Conservation (phyloP, 768 basidiomycete genomes). For the Candolleomyces efflorescens region DNA sequence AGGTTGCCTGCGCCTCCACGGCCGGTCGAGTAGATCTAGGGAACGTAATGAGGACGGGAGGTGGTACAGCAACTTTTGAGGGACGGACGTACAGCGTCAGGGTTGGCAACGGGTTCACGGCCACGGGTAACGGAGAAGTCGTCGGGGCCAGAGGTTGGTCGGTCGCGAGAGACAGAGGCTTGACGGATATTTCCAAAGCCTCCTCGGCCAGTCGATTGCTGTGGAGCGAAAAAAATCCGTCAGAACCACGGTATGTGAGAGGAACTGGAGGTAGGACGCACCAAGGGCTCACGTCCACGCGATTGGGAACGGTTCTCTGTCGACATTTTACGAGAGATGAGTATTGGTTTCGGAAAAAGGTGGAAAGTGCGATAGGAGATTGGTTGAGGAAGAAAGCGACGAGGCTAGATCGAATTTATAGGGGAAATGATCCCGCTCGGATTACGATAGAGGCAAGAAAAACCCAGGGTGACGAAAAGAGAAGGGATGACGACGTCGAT, state of each 20-base stretch:
- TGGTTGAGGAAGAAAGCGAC: not conserved
- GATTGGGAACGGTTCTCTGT: not conserved
- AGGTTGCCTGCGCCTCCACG: slow-evolving; percentile 87
- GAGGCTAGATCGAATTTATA: not conserved
- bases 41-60: not conserved
- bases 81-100: slow-evolving; percentile 30
- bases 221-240: not conserved
- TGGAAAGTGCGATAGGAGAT: not conserved
- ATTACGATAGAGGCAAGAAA: not conserved
- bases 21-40: slow-evolving; percentile 52
- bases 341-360: not conserved
- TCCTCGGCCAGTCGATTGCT: slow-evolving; percentile 64
- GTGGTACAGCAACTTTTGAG: not conserved
- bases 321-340: not conserved
- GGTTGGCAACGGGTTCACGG: slow-evolving; percentile 44
- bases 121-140: slow-evolving; percentile 58
- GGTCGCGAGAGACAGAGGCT: slow-evolving; percentile 43
- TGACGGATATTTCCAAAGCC: slow-evolving; percentile 65
- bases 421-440: not conserved
- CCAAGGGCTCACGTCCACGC: not conserved
- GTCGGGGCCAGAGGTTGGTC: slow-evolving; percentile 43
- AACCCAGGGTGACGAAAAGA: no score
- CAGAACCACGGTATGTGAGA: not conserved
- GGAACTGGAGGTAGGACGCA: not conserved
- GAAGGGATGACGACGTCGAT: not conserved